phyloP scores from a whole-genome alignment of 2,329 filamentous ascomycete species.

The Boeremia exigua region DNA sequence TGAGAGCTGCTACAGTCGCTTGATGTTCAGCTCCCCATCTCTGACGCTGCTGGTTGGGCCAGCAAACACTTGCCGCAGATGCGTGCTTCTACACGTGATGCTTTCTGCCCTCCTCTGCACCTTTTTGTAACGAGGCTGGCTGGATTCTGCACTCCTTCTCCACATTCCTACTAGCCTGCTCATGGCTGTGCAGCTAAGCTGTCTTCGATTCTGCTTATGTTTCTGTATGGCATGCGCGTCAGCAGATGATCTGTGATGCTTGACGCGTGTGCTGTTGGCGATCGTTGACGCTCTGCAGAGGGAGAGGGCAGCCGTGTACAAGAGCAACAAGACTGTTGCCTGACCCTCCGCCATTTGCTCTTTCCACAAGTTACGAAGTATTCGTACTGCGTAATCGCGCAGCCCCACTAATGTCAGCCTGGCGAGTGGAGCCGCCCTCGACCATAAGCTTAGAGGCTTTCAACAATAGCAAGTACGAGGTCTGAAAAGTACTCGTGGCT shows the following conservation, averaged over 20 bases:
- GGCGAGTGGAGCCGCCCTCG: too few species aligned
- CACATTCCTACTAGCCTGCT: neutral
- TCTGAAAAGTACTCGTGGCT: too few species aligned
- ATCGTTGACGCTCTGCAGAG: neutral
- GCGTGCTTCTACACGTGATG: neutral
- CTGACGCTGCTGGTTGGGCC: conserved; percentile 15
- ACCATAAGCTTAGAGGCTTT: too few species aligned
- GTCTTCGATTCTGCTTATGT: neutral
- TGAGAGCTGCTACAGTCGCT: conserved; percentile 5
- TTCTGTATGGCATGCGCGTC: neutral
- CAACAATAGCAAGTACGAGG: too few species aligned
- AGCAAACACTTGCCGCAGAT: conserved; percentile 9
- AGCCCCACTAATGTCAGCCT: too few species aligned
- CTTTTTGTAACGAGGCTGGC: neutral
- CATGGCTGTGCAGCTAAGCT: neutral
- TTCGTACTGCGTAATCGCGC: too few species aligned
- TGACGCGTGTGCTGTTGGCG: neutral
- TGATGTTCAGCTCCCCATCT: conserved; percentile 9
- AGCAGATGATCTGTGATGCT: neutral
- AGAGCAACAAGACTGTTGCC: neutral
- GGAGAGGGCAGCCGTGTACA: neutral
- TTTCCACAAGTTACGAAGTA: too few species aligned
- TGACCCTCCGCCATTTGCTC: too few species aligned
- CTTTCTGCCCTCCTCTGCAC: conserved; percentile 2
- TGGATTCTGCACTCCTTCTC: neutral